A percentile compares a stretch with the other conserved stretches of the same genome.
phyloP scores from a whole-genome alignment of 768 basidiomycete species.

The Cantharellus cinnabarinus region DNA sequence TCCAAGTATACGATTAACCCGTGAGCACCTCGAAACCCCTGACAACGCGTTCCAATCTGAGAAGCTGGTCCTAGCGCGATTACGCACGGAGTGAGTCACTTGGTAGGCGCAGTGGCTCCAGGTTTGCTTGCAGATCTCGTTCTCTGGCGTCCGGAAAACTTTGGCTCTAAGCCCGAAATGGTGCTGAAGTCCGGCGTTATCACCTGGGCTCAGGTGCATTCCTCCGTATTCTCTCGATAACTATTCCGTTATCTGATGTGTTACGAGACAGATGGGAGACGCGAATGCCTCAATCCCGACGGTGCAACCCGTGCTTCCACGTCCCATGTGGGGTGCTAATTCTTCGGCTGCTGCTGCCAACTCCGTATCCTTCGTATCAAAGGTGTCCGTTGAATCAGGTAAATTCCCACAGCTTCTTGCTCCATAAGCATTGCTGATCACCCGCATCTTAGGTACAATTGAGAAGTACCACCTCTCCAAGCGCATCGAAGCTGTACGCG shows the following conservation, averaged over 20 bases:
- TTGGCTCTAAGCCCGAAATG: slow-evolving; percentile 84
- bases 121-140: slow-evolving; percentile 87
- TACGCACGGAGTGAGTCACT: slow-evolving; percentile 74
- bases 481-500: slow-evolving; percentile 48
- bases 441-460: slow-evolving; percentile 28
- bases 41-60: neutral
- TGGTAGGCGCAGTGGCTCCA: slow-evolving; percentile 64
- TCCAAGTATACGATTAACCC: slow-evolving; percentile 97
- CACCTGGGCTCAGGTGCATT: slow-evolving; percentile 61
- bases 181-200: slow-evolving; percentile 91
- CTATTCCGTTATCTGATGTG: neutral
- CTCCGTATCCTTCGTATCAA: slow-evolving; percentile 74
- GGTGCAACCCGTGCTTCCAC: slow-evolving; percentile 69
- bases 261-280: slow-evolving; percentile 61
- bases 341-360: slow-evolving; percentile 61
- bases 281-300: slow-evolving; percentile 93
- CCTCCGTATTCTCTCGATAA: neutral
- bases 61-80: slow-evolving; percentile 41
- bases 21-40: slow-evolving; percentile 26
- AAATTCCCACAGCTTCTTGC: slow-evolving; percentile 5
- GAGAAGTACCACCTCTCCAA: slow-evolving; percentile 52
- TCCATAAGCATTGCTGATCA: neutral
- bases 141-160: slow-evolving; percentile 85
- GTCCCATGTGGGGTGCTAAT: slow-evolving; percentile 87
- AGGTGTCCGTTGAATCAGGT: slow-evolving; percentile 36